Evolutionary conservation across 2,329 filamentous ascomycete genomes (phyloP), one percentile per base, ranked within the genome.

Genomic region (Ceratocystis cubensis): DNA sequence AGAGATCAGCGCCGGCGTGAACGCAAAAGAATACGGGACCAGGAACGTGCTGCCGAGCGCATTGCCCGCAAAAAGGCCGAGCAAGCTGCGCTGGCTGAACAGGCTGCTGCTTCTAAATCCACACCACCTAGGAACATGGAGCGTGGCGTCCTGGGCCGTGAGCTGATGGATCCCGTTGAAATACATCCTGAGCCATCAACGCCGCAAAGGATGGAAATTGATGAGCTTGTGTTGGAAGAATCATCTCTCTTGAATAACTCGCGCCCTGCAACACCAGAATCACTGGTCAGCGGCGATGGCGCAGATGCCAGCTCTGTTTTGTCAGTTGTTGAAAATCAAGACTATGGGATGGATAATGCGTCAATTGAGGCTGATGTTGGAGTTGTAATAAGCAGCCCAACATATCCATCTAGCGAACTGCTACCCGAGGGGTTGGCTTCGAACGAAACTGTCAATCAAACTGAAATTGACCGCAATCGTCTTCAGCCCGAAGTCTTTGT

Each of bases 1-100:
- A 81, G 94, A 68, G 94, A 99, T 72, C 82, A 87, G 70, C 84
- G 92, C 71, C 83, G 94, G 67, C 85, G 83, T 70, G 89, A 96
- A 70, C 85, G 85, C 73, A 92, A 89, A 75, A 83, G 82, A 65
- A 79, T 82, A 67, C 81, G 81, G 46, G 87, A 93, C 25, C 83
- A 85, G 69, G 85, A 90, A 69, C 84, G 82, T 69, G 76, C 86
- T 28, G 84, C 88, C 70, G 81, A 82, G 63, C 59, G 66, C 8
- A 68, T 68, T 50, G 57, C 66, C 10, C 63, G 66, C 22, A 68
- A 65, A 44, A 57, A 64, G 45, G 66, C 67, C 41, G 64, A 68
- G 30, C 61, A 66, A n/a, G 44, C 15, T 20, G 65, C 25, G 6
- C 30, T 61, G 25, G 48, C 41, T 4, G 48, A 63, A 20, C 65